Base-by-base conservation (phyloP, 257 asterid species). In the Lithospermum erythrorhizon region DNA sequence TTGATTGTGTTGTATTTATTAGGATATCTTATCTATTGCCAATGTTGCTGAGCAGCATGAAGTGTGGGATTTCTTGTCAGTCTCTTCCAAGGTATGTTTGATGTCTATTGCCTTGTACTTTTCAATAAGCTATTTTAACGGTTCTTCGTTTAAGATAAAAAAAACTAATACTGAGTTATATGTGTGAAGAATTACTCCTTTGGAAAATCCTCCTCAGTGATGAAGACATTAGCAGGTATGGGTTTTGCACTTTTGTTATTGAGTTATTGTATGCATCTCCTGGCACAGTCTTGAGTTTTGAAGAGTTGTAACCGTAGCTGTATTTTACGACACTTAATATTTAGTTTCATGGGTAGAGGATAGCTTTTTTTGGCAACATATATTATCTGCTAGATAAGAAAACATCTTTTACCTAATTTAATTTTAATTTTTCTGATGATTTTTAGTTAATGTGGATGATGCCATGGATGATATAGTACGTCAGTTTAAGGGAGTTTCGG, bases 1-100 rank as follows among this genome's bases (percentile, higher is more conserved):
- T 72, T 76, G 65, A 74, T 58, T 35, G 30, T 18, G 64, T 61
- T 70, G 41, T 73, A 61, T 73, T 68, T 71, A 17, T 67, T 75
- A 93, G 99, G 97, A 93, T 58, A 90, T 93, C 68, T 73, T 93
- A 75, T 80, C 97, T 73, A 93, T 93, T 77, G 95, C 99, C 47
- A 93, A 89, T 76, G 96, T 93, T 61, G 96, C 96, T 70, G 99
- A 93, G 87, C 99, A 84, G 72, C 99, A 86, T 70, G 99, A 93
- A 79, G 99, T 93, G 68, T 93, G 95, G 99, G 99, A 93, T 74
- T 93, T 93, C 82, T 83, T 93, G 69, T 84, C 97, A 73, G 86
- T 68, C 69, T 77, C 96, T 69, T 93, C 99, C 49, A 87, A 93
- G 96, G 99, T 89, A 59, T 66, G 70, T 61, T 49, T 54, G 30